Evolutionary conservation across 106 monocot genomes (phyloP), one percentile per base, ranked within the genome.

Genomic region (Gastrodia elata): DNA sequence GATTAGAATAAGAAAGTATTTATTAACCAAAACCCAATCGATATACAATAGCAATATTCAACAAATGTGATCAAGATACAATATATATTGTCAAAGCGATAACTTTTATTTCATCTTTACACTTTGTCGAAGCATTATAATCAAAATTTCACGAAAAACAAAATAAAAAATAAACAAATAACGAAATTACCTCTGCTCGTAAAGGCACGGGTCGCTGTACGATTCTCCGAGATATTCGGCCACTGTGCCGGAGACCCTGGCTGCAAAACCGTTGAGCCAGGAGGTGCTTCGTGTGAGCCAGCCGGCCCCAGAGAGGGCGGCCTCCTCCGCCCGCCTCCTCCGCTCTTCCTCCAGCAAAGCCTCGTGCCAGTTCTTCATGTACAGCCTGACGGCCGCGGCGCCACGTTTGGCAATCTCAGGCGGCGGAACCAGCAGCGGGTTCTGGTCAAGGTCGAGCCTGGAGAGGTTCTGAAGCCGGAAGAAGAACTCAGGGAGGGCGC

Each of bases 401-500:
- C 93, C 92, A 34, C 78, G 38, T n/a, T 74, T 76, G 26, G 80
- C 82, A 13, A 97, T 67, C 8, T 97, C 93, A 55, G 43, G 4
- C 8, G 97, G 90, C 2, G 97, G 92, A 11, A 92, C 56, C 5
- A 52, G 75, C 44, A 77, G 10, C 35, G 77, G 77, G 25, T 69
- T 75, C 70, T 80, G 75, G 9, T 70, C 68, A 40, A 75, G 46
- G 38, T 68, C 68, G 22, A 97, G 88, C 67, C 90, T 86, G 11
- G 73, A 73, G 36, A 97, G 73, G 15, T 86, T 92, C 33, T 83
- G 84, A 2, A 92, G 84, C 10, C 73, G 75, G 6, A 90, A 92
- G 80, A 97, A 92, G 26, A 76, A 83, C 39, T 88, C 86, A 0
- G 97, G 97, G 37, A 97, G 85, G 15, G 79, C 82, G 52, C 84